A percentile compares a stretch with the other conserved stretches of the same genome.
Evolutionary conservation across 345 rosid species (phyloP).

Genomic region (Bretschneidera sinensis): DNA sequence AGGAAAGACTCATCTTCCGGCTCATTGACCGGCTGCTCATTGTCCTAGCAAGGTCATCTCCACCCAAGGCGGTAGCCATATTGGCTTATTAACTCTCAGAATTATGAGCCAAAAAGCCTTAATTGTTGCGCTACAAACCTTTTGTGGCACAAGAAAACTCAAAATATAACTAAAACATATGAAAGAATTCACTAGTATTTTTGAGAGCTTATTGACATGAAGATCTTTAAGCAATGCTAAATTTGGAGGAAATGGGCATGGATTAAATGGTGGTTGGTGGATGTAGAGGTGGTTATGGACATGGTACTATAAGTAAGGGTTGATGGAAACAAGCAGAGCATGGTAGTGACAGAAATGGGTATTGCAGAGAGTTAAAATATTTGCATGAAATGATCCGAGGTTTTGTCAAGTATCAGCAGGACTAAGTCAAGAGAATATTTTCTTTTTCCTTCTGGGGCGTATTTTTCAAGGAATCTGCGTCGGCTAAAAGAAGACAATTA

Average conservation of each 20-base stretch:
- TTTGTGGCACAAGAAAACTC: not conserved
- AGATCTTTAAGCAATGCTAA: no score
- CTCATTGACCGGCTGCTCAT: conserved; percentile 31
- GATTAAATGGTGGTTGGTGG: not conserved
- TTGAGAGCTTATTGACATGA: not conserved
- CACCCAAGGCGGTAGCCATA: conserved; percentile 27
- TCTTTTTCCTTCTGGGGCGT: no score
- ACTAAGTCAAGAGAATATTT: no score
- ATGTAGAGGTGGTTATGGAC: not conserved
- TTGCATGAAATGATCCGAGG: no score
- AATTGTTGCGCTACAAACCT: not conserved
- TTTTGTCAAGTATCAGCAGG: no score
- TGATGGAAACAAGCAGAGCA: not conserved
- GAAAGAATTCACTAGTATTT: conserved; percentile 2
- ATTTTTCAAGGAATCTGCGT: no score
- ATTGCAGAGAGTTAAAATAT: not conserved
- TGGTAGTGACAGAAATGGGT: conserved; percentile 20
- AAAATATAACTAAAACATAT: not conserved
- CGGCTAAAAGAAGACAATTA: no score
- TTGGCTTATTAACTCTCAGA: not conserved
- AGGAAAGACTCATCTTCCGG: conserved; percentile 24
- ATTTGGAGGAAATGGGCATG: not conserved
- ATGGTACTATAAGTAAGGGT: conserved; percentile 8
- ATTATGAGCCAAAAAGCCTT: not conserved
- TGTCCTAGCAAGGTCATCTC: conserved; percentile 30